Base-by-base conservation (phyloP, 208 protist species). In the Porcisia hertigi region DNA sequence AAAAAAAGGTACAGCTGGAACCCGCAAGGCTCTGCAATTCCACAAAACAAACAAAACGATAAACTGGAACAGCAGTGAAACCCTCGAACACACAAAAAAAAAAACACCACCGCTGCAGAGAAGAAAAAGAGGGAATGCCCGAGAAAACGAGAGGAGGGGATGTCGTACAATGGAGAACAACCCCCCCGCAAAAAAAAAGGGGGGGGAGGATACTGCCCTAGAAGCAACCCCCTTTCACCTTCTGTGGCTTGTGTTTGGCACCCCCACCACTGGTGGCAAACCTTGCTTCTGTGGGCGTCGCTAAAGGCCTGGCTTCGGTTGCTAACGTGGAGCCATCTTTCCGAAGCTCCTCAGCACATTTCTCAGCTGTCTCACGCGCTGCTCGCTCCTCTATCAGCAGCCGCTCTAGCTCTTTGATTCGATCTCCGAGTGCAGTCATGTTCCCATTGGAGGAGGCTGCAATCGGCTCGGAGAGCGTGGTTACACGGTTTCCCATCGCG, bases 151-250 rank as follows among this genome's bases (percentile, higher is more conserved):
- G 6, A 69, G 16, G 43, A 69, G 7, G 14, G 14, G 57, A 60
- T 60, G 5, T 30, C 23, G 7, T 30, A 60, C 57, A 60, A 60
- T 12, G 16, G 1, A 36, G 14, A 25, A 60, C 4, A 60, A 30
- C 23, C 20, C 30, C 30, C 30, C 30, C 30, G 0, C 30, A 30
- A 12, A 52, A 52, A 52, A 52, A 52, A 52, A 0, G 47, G 11
- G 47, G 30, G 30, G 30, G 30, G 2, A 23, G 58, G 2, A n/a
- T 5, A 43, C 36, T 65, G 0, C 7, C 34, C 60, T 65, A 89
- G 49, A 76, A 90, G 73, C 86, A 89, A 30, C 79, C 73, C 20
- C 25, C 23, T 57, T 87, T 89, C 16, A 81, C 75, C 75, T 91
- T 91, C 23, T 77, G 58, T 6, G 78, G 63, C 66, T 53, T 80